Percentiles rank a stretch among this genome's conserved stretches.
phyloP scores from a whole-genome alignment of 495 filamentous ascomycete species.

The Bathelium albidoporum region DNA sequence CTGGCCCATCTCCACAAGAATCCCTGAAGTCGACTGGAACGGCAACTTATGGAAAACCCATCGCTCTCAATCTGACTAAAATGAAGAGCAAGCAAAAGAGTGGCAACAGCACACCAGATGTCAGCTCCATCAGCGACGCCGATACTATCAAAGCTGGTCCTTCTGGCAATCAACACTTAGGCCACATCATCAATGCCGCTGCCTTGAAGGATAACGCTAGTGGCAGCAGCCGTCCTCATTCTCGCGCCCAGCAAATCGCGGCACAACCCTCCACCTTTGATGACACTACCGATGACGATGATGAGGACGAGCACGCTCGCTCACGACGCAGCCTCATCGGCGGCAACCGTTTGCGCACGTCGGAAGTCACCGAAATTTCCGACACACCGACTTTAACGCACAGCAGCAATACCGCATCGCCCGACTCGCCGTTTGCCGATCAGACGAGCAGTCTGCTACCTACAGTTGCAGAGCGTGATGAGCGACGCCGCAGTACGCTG shows the following conservation, averaged over 20 bases:
- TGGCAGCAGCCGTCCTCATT: conserved; percentile 14
- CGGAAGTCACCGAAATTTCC: conserved; percentile 20
- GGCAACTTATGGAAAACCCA: conserved; percentile 24
- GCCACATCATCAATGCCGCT: conserved; percentile 15
- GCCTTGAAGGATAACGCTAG: conserved; percentile 1
- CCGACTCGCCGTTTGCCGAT: conserved; percentile 14
- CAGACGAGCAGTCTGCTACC: conserved; percentile 1
- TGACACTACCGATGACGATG: conserved; percentile 21
- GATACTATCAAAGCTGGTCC: conserved; percentile 13
- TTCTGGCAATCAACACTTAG: conserved; percentile 3
- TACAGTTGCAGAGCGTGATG: not conserved
- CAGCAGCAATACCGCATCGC: conserved; percentile 6
- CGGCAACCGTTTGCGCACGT: conserved; percentile 15
- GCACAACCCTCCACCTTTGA: conserved; percentile 8
- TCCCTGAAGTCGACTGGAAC: conserved; percentile 18
- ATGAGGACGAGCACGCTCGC: conserved; percentile 17
- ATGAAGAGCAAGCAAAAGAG: conserved; percentile 6
- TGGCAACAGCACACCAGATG: not conserved
- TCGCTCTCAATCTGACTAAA: conserved; percentile 22
- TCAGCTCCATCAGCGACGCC: not conserved
- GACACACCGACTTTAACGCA: conserved; percentile 10
- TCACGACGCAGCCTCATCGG: conserved; percentile 11
- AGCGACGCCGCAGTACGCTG: not conserved
- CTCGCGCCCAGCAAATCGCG: conserved; percentile 14
- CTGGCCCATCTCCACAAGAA: conserved; percentile 11